Evolutionary conservation across 345 rosid species (phyloP).

Genomic region (Passiflora organensis): DNA sequence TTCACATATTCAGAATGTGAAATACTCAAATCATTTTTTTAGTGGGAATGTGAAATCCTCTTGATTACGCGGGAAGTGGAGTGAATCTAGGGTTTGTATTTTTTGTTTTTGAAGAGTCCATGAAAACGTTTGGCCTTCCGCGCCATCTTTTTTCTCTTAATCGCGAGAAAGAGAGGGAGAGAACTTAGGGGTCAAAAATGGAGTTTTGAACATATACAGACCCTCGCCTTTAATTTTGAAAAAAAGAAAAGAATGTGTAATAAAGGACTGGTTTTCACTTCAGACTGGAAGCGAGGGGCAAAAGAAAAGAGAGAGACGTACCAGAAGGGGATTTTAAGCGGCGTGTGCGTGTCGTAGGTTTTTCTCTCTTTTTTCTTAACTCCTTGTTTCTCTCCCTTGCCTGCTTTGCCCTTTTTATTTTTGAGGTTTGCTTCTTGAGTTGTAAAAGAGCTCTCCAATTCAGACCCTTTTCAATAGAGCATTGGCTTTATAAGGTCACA

Average conservation of each 20-base stretch:
- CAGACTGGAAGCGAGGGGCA: conserved; percentile 6
- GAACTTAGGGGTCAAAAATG: conserved; percentile 15
- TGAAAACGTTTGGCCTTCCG: no score
- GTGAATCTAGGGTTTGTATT: conserved; percentile 37
- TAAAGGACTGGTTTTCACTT: background rate
- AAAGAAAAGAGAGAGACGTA: conserved; percentile 8
- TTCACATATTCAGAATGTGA: conserved; percentile 3
- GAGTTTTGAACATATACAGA: conserved; percentile 28
- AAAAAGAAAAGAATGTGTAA: background rate
- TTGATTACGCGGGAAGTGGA: no score
- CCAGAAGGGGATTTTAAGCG: conserved; percentile 8
- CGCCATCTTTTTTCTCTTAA: conserved; percentile 7
- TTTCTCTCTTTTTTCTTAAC: conserved; percentile 14
- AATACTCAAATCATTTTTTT: background rate
- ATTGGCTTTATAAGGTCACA: background rate
- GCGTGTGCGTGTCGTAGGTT: conserved; percentile 5
- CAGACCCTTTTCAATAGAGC: background rate
- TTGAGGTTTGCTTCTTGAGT: background rate
- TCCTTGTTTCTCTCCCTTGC: background rate
- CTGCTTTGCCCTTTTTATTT: background rate
- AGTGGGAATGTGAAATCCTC: conserved; percentile 28
- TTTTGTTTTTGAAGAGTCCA: background rate
- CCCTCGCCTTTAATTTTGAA: conserved; percentile 22
- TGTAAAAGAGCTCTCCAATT: background rate
- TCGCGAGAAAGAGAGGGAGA: background rate